phyloP scores from a whole-genome alignment of 2,329 filamentous ascomycete species.

The Podosphaera xanthii region DNA sequence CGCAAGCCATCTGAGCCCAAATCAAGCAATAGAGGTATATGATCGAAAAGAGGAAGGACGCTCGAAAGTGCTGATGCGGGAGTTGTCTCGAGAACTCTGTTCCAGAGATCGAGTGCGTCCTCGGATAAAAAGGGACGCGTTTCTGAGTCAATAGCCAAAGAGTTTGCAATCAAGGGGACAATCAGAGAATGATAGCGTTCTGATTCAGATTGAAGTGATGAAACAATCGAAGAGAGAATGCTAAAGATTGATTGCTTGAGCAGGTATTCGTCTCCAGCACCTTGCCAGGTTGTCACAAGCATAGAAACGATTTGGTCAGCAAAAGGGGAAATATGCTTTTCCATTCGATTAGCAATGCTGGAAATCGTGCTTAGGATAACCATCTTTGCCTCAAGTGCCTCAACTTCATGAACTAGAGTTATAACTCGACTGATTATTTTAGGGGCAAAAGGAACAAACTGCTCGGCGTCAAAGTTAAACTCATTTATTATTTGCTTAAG shows the following conservation, averaged over 20 bases:
- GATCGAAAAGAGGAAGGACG: constrained; percentile 38
- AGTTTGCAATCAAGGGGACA: constrained; percentile 59
- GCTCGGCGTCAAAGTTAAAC: constrained; percentile 52
- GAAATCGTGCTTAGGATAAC: constrained; percentile 72
- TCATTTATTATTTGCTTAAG: constrained; percentile 64
- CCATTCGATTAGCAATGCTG: constrained; percentile 59
- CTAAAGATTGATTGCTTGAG: constrained; percentile 86
- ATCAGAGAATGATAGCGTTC: constrained; percentile 59
- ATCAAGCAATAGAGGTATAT: constrained; percentile 41
- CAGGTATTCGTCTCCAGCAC: constrained; percentile 57
- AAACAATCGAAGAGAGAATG: constrained; percentile 65
- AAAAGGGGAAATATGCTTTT: constrained; percentile 41
- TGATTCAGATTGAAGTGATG: constrained; percentile 59
- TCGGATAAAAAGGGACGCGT: constrained; percentile 68
- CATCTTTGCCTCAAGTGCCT: constrained; percentile 73
- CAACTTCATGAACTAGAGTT: constrained; percentile 54
- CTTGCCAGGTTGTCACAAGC: constrained; percentile 65
- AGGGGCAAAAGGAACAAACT: constrained; percentile 57
- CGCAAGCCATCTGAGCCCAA: constrained; percentile 40
- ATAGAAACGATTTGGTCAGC: constrained; percentile 65
- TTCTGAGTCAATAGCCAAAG: constrained; percentile 53
- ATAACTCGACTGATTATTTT: constrained; percentile 53
- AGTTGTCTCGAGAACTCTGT: constrained; percentile 45
- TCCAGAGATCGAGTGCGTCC: constrained; percentile 80
- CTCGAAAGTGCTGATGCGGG: constrained; percentile 35